Evolutionary conservation across 768 basidiomycete species (phyloP).

Genomic region (Lepiota subincarnata): DNA sequence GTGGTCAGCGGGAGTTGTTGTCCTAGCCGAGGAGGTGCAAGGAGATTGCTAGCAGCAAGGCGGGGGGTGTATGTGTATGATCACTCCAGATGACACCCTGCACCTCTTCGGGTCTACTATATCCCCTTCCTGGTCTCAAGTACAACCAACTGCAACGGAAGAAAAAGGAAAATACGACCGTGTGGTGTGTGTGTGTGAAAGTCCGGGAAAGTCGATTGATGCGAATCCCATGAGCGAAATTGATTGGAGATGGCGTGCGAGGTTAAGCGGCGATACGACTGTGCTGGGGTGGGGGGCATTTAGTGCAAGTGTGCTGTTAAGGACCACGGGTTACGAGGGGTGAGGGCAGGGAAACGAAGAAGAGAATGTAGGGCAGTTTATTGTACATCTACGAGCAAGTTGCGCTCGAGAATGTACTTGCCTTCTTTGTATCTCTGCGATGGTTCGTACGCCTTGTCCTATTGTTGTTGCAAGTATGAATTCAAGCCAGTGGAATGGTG

Average conservation of each 20-base stretch:
- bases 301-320: background rate
- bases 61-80: background rate
- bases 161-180: conserved; percentile 15
- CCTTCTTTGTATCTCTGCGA: conserved; percentile 98
- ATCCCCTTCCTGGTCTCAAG: conserved; percentile 15
- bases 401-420: conserved; percentile 95
- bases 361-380: conserved; percentile 26
- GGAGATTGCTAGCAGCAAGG: background rate
- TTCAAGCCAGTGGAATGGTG: too few species aligned
- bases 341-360: background rate
- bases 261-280: conserved; percentile 1
- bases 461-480: conserved; percentile 11
- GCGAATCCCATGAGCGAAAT: conserved; percentile 16
- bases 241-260: conserved; percentile 16
- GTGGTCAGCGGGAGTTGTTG: background rate
- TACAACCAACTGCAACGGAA: conserved; percentile 9
- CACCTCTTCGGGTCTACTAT: background rate
- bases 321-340: background rate
- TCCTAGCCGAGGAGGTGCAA: background rate
- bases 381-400: conserved; percentile 83
- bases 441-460: conserved; percentile 90
- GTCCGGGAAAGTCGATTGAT: conserved; percentile 21
- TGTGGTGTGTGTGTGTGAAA: too few species aligned
- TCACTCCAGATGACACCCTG: background rate
- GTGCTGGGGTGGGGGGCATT: conserved; percentile 3